phyloP scores from a whole-genome alignment of 2,329 filamentous ascomycete genomes.

The Paraphaeosphaeria minitans region DNA sequence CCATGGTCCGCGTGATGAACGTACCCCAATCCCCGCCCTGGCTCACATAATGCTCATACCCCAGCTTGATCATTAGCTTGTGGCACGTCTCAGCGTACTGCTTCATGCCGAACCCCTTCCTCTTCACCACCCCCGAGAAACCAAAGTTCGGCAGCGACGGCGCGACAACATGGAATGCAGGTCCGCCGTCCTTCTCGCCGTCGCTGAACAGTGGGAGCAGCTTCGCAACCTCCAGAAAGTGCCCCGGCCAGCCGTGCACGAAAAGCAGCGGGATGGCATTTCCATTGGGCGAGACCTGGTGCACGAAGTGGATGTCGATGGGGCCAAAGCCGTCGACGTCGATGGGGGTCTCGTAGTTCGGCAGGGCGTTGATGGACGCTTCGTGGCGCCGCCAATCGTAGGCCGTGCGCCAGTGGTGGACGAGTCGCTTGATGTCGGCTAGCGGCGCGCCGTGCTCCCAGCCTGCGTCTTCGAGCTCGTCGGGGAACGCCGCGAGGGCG shows the following conservation, averaged over 20 bases:
- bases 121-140: not conserved
- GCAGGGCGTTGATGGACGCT: slow-evolving; percentile 62
- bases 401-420: slow-evolving; percentile 59
- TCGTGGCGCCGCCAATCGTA: slow-evolving; percentile 68
- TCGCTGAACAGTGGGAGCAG: slow-evolving; percentile 56
- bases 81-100: slow-evolving; percentile 70
- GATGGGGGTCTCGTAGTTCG: slow-evolving; percentile 62
- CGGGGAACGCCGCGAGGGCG: slow-evolving; percentile 58
- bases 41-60: slow-evolving; percentile 61
- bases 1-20: slow-evolving; percentile 10
- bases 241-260: slow-evolving; percentile 71
- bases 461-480: slow-evolving; percentile 53
- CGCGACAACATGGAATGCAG: slow-evolving; percentile 59
- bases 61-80: slow-evolving; percentile 70
- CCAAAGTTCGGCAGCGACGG: slow-evolving; percentile 62
- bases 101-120: slow-evolving; percentile 59
- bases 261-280: slow-evolving; percentile 69
- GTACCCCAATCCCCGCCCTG: slow-evolving; percentile 30
- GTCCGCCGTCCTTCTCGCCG: slow-evolving; percentile 35
- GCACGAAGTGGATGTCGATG: slow-evolving; percentile 64
- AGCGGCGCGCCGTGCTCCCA: slow-evolving; percentile 68
- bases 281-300: slow-evolving; percentile 57
- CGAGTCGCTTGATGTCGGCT: slow-evolving; percentile 57
- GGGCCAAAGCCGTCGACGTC: slow-evolving; percentile 59
- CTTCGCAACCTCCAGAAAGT: slow-evolving; percentile 69